A percentile compares a stretch with the other conserved stretches of the same genome.
Conservation (phyloP, 1,284 basidiomycete genomes). For the Porodaedalea pini region DNA sequence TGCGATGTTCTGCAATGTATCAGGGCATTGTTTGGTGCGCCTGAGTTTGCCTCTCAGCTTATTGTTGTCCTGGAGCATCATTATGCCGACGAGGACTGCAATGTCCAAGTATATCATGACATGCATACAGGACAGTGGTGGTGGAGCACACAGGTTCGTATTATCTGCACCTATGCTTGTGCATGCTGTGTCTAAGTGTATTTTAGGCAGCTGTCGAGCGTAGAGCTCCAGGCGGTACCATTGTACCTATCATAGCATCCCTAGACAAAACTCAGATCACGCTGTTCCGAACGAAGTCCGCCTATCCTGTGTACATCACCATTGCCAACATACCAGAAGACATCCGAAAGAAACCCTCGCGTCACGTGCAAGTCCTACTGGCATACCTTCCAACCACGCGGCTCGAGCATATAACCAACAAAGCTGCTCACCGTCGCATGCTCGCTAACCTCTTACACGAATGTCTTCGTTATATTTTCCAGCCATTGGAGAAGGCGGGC, state of each 20-base stretch:
- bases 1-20: conserved; percentile 24
- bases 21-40: conserved; percentile 21
- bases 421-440: not conserved
- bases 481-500: conserved; percentile 20
- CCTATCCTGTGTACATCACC: conserved; percentile 29
- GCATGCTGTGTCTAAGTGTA: not conserved
- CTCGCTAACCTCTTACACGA: conserved; percentile 24
- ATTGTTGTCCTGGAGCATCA: conserved; percentile 12
- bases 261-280: conserved; percentile 26
- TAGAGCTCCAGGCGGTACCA: conserved; percentile 21
- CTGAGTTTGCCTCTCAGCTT: conserved; percentile 19
- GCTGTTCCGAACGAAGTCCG: conserved; percentile 24
- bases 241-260: conserved; percentile 23
- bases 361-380: conserved; percentile 26
- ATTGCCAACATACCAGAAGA: conserved; percentile 27
- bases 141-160: conserved; percentile 24
- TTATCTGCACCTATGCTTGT: not conserved
- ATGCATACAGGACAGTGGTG: conserved; percentile 27
- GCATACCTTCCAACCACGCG: conserved; percentile 26
- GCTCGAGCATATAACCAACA: conserved; percentile 6
- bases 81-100: conserved; percentile 8
- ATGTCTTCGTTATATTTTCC: conserved; percentile 23
- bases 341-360: conserved; percentile 22
- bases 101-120: conserved; percentile 22
- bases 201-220: not conserved